Evolutionary conservation across 1,139 yeast genomes (phyloP).

Genomic region (Kluyveromyces marxianus): DNA sequence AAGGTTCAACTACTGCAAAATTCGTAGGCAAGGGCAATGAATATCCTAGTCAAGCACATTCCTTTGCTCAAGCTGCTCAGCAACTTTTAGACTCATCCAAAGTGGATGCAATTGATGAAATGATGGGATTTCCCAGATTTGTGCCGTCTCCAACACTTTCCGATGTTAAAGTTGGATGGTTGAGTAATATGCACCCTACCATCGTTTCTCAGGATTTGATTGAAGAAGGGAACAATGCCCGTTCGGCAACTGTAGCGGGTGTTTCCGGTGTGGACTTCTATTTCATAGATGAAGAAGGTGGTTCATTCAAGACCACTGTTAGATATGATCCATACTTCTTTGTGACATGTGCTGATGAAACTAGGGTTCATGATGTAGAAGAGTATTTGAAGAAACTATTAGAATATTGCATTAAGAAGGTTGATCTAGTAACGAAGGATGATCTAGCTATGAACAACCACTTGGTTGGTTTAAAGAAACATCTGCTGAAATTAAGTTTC

Average conservation of each 20-base stretch:
- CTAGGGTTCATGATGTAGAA: slow-evolving; percentile 58
- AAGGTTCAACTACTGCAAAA: slow-evolving; percentile 50
- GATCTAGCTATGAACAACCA: slow-evolving; percentile 82
- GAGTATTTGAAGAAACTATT: slow-evolving; percentile 66
- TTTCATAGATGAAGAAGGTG: slow-evolving; percentile 96
- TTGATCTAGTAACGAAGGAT: slow-evolving; percentile 56
- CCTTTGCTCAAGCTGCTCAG: slow-evolving; percentile 27
- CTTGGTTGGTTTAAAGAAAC: slow-evolving; percentile 64
- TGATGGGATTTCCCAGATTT: slow-evolving; percentile 77
- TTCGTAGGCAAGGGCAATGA: slow-evolving; percentile 19
- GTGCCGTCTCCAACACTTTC: slow-evolving; percentile 16
- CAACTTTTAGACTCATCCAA: slow-evolving; percentile 31
- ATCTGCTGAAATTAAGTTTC: slow-evolving; percentile 61
- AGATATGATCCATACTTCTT: slow-evolving; percentile 85
- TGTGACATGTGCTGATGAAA: slow-evolving; percentile 59
- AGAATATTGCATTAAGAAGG: slow-evolving; percentile 53
- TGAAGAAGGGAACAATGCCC: slow-evolving; percentile 27
- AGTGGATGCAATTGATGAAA: slow-evolving; percentile 57
- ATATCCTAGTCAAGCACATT: slow-evolving; percentile 7
- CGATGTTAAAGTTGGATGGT: slow-evolving; percentile 68
- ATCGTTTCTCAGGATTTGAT: slow-evolving; percentile 25
- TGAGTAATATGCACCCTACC: slow-evolving; percentile 73
- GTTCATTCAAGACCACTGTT: slow-evolving; percentile 80
- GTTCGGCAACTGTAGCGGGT: slow-evolving; percentile 55
- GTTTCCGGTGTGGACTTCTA: slow-evolving; percentile 89